Base-by-base conservation (phyloP, 2,329 filamentous ascomycete species). In the Hypoxylon sp. region DNA sequence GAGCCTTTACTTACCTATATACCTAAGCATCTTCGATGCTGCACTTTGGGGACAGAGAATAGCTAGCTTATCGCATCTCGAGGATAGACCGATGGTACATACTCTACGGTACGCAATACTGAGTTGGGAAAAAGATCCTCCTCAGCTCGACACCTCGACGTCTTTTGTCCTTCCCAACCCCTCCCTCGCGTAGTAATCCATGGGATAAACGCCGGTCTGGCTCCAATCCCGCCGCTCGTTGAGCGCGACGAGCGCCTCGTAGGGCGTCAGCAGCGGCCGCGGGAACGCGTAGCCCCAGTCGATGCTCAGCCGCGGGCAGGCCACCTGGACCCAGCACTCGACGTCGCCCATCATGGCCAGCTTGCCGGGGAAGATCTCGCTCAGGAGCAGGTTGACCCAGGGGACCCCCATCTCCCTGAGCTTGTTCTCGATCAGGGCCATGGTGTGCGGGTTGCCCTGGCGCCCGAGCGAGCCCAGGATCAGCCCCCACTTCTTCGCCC, bases 281-380 rank as follows among this genome's bases (percentile, higher is more conserved):
- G 93, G 87, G 76, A 99, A 99, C 0, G 96, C 96, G 80, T 98
- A 98, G 0, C 96, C 96, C 96, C 96, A 99, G 80, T 99, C 96
- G 71, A 99, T 99, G 78, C 95, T 98, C 76, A 99, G 76, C 51
- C 96, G 83, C n/a, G 96, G 96, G 79, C 96, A 99, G 4, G 96
- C 96, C 52, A 99, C 93, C 80, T 99, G 96, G 38, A 99, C 95
- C 96, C 96, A 99, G 73, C 93, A 97, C 76, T 97, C 95, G 2
- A 99, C 92, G 74, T 98, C 95, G 28, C 82, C 80, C 93, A 99
- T 97, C 83, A 96, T 89, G 0, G 93, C 93, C 70, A 99, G 80
- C 81, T 98, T 99, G 0, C 93, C 94, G 0, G 96, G 96, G 77
- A 98, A 97, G 57, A 99, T 98, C 82, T 99, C 96, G 67, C 91